Evolutionary conservation across 352 stramenopile species (phyloP).

Genomic region (Elongisporangium prolatum): DNA sequence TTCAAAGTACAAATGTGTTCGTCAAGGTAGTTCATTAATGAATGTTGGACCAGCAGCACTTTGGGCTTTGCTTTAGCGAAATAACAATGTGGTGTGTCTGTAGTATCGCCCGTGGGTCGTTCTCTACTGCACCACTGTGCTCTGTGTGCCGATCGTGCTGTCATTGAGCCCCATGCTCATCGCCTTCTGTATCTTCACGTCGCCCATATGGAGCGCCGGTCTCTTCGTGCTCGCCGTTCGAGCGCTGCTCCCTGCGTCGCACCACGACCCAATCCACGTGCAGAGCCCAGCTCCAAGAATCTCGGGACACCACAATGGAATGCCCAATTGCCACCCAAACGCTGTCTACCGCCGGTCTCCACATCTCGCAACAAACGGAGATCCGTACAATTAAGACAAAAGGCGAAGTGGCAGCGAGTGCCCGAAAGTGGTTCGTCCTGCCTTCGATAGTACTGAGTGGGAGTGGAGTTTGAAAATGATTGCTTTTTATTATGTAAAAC

Average conservation of each 20-base stretch:
- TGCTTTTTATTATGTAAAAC: neutral
- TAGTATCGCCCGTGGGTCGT: constrained; percentile 56
- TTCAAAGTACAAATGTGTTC: constrained; percentile 39
- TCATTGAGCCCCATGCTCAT: constrained; percentile 75
- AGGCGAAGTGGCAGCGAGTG: neutral
- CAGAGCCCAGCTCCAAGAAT: constrained; percentile 17
- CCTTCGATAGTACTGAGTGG: neutral
- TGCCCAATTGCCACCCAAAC: constrained; percentile 26
- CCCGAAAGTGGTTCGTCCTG: neutral
- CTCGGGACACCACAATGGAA: constrained; percentile 5
- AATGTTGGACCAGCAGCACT: neutral
- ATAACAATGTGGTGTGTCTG: constrained; percentile 4
- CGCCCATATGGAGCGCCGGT: constrained; percentile 66
- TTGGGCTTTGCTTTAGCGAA: constrained; percentile 2
- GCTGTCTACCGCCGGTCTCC: constrained; percentile 31
- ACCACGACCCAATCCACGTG: constrained; percentile 26
- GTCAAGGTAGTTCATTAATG: constrained; percentile 23
- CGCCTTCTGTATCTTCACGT: constrained; percentile 69
- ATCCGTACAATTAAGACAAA: neutral
- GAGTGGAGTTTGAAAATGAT: neutral
- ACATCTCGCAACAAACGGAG: neutral
- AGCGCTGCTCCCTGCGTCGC: constrained; percentile 26
- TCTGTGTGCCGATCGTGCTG: constrained; percentile 72
- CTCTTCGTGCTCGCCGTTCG: constrained; percentile 55
- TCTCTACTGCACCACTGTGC: constrained; percentile 58